These are phyloP conservation scores for Phytomonas sp. DNA, from an alignment of 208 protist species.

Conservation along the genomic window DNA sequence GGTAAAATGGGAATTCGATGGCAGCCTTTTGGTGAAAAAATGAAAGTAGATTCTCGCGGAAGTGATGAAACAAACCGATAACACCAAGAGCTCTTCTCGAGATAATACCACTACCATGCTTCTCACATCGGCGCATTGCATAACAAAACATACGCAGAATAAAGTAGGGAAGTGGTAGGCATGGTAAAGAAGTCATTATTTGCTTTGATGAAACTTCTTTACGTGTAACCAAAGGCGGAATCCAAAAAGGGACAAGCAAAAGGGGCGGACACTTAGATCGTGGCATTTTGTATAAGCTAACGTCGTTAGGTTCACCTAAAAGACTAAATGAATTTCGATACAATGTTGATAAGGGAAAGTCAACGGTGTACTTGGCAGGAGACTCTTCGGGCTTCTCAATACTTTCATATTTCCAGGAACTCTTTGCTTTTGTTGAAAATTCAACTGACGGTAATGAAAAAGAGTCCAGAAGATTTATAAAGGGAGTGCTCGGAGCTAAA, in stretches of 20 bases:
- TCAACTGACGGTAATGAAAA: conserved; percentile 42
- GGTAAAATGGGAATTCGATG: conserved; percentile 41
- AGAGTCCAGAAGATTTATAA: conserved; percentile 56
- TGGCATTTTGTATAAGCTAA: conserved; percentile 44
- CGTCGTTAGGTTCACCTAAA: conserved; percentile 36
- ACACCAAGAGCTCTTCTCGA: not conserved
- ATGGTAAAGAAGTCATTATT: conserved; percentile 63
- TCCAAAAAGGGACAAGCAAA: conserved; percentile 74
- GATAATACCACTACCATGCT: not conserved
- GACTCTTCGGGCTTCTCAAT: conserved; percentile 10
- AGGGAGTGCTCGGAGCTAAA: conserved; percentile 47
- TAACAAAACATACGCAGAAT: conserved; percentile 52
- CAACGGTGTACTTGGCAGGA: conserved; percentile 18
- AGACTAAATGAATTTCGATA: conserved; percentile 48
- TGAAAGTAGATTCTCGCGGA: conserved; percentile 11
- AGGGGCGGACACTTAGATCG: conserved; percentile 38
- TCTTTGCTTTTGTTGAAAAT: conserved; percentile 38
- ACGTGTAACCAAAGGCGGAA: conserved; percentile 64
- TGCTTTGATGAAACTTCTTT: conserved; percentile 41
- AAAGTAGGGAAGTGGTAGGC: conserved; percentile 70
- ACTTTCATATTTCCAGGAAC: conserved; percentile 29
- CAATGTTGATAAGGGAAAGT: conserved; percentile 55
- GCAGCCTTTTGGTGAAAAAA: conserved; percentile 12
- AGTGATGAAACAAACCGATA: conserved; percentile 14
- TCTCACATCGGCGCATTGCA: not conserved